Evolutionary conservation across 2,329 filamentous ascomycete genomes (phyloP), one percentile per base, ranked within the genome.

Genomic region (Sporothrix sp.): DNA sequence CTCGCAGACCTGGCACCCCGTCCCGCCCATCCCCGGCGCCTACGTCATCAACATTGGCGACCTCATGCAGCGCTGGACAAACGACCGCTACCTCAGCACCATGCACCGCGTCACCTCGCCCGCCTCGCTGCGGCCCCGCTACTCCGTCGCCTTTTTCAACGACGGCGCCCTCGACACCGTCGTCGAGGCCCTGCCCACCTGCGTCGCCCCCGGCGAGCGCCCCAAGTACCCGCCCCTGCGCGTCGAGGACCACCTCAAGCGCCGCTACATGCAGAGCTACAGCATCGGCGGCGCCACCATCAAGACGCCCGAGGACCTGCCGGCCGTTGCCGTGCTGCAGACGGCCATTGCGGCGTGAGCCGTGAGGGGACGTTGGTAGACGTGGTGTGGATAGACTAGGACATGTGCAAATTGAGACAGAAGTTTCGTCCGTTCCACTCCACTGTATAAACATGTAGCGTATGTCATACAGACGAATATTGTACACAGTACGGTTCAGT

Each of bases 81-180:
- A 74, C 52, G 70, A 73, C 13, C 62, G 66, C 43, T 80, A 77
- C 62, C 73, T 70, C 56, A 74, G 70, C 57, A 76, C 70, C 35
- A 61, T 76, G 3, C 77, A 81, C 58, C 66, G 76, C 7, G 77
- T 80, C 28, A 71, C 78, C 53, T 78, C 78, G 61, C 67, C 67
- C 36, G 28, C 21, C 13, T 71, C 68, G 2, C 66, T 65, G 2
- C 64, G 62, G 20, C 71, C 76, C 57, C 67, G 78, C 40, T 80
- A 77, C 58, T 75, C 71, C 3, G 67, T 79, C 7, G 73, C 75
- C 0, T 72, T 79, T 46, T 79, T 79, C 60, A 72, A 76, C 51
- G 71, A 73, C 47, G 75, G 74, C 4, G 47, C 47, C n/a, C 49
- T 51, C 6, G 51, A 56, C 46, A 39, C 49, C 46, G 57, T 65